phyloP scores from a whole-genome alignment of 176 grass and related monocot species.

The Poa pratensis region DNA sequence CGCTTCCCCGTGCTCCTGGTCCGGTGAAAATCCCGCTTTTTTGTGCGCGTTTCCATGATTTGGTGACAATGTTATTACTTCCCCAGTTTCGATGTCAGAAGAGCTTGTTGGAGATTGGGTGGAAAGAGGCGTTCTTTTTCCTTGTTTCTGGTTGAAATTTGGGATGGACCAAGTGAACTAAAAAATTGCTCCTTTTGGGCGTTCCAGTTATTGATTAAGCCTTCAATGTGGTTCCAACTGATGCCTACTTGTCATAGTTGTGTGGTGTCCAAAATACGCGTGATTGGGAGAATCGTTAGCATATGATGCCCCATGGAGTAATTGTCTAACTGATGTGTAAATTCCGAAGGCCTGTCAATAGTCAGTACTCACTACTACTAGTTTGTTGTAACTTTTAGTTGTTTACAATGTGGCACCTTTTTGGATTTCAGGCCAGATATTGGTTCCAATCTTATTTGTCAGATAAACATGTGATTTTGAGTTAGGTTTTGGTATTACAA shows the following conservation, averaged over 20 bases:
- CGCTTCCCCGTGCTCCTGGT: not conserved
- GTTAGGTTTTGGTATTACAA: conserved; percentile 19
- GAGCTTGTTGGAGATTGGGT: not conserved
- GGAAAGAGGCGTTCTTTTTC: not conserved
- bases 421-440: conserved; percentile 21
- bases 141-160: conserved; percentile 9
- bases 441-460: conserved; percentile 17
- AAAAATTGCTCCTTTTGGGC: conserved; percentile 28
- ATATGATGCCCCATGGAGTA: not conserved
- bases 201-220: not conserved
- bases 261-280: not conserved
- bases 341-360: conserved; percentile 1
- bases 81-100: not conserved
- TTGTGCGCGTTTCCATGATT: conserved; percentile 10
- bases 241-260: conserved; percentile 6
- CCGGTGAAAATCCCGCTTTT: not conserved
- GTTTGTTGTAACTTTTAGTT: conserved; percentile 19
- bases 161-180: not conserved
- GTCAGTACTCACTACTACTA: not conserved
- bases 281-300: not conserved
- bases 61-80: not conserved
- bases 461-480: conserved; percentile 13
- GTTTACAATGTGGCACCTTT: not conserved
- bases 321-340: not conserved
- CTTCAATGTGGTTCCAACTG: not conserved